Conservation (phyloP, 2,329 filamentous ascomycete genomes). For the Zymoseptoria brevis region DNA sequence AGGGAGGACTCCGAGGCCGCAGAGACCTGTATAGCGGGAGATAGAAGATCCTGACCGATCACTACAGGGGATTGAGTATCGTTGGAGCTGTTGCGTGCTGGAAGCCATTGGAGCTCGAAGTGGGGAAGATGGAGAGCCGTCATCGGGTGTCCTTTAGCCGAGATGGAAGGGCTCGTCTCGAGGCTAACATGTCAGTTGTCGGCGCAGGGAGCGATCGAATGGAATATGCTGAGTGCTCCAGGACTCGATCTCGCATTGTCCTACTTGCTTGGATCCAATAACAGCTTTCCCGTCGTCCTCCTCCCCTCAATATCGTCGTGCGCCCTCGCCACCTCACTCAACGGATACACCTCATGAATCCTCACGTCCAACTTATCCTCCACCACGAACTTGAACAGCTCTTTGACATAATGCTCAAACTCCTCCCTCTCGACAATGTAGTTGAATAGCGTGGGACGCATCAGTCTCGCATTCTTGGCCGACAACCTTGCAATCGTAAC, state of each 20-base stretch:
- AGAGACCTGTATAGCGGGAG: slow-evolving; percentile 3
- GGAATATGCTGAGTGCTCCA: background rate
- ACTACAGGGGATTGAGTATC: background rate
- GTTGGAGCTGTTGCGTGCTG: background rate
- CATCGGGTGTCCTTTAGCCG: no score
- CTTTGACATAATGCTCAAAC: slow-evolving; percentile 58
- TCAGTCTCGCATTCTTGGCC: slow-evolving; percentile 68
- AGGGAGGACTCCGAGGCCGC: background rate
- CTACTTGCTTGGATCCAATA: slow-evolving; percentile 53
- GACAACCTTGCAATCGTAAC: slow-evolving; percentile 53
- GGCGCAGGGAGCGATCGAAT: background rate
- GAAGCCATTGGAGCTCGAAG: background rate
- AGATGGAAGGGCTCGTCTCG: no score
- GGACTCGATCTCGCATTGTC: background rate
- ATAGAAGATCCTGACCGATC: slow-evolving; percentile 9
- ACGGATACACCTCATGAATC: slow-evolving; percentile 68
- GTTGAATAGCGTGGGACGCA: slow-evolving; percentile 64
- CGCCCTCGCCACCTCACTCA: slow-evolving; percentile 63
- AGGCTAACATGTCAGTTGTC: background rate
- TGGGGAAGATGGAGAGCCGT: background rate
- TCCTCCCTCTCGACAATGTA: slow-evolving; percentile 66
- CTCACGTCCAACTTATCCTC: slow-evolving; percentile 62
- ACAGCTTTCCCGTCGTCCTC: slow-evolving; percentile 74
- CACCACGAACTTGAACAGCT: slow-evolving; percentile 65
- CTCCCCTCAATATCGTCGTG: slow-evolving; percentile 73